Evolutionary conservation across 768 basidiomycete genomes (phyloP).

Genomic region (Strobilomyces echinocephalus): DNA sequence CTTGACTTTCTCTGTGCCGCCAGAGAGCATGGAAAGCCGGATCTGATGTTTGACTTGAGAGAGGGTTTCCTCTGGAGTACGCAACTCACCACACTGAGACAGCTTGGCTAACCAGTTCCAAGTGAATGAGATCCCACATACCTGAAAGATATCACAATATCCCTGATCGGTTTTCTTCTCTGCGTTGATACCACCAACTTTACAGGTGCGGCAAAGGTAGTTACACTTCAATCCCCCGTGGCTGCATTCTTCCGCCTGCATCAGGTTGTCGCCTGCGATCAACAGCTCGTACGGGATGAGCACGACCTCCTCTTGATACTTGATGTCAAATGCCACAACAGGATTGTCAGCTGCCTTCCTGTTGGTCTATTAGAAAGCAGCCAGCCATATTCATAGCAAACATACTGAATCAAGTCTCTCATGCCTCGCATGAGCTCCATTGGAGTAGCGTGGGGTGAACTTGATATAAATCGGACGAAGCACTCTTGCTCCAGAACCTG

Average conservation of each 20-base stretch:
- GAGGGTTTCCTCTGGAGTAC: no score
- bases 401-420: constrained; percentile 24
- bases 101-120: no score
- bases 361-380: background rate
- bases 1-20: no score
- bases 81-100: background rate
- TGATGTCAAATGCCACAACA: constrained; percentile 18
- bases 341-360: constrained; percentile 2
- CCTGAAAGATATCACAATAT: constrained; percentile 20
- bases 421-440: constrained; percentile 33
- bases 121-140: background rate
- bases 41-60: no score
- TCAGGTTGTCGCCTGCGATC: constrained; percentile 31
- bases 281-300: constrained; percentile 23
- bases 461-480: constrained; percentile 25
- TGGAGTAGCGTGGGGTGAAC: constrained; percentile 32
- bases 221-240: constrained; percentile 32
- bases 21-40: no score
- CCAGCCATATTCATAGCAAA: no score
- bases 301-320: constrained; percentile 18
- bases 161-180: constrained; percentile 26
- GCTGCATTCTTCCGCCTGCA: constrained; percentile 35
- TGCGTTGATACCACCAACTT: constrained; percentile 25
- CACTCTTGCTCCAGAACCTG: constrained; percentile 31
- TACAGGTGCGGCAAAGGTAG: constrained; percentile 23